Conservation (phyloP, 2,329 filamentous ascomycete species). For the Aspergillus ibericus region DNA sequence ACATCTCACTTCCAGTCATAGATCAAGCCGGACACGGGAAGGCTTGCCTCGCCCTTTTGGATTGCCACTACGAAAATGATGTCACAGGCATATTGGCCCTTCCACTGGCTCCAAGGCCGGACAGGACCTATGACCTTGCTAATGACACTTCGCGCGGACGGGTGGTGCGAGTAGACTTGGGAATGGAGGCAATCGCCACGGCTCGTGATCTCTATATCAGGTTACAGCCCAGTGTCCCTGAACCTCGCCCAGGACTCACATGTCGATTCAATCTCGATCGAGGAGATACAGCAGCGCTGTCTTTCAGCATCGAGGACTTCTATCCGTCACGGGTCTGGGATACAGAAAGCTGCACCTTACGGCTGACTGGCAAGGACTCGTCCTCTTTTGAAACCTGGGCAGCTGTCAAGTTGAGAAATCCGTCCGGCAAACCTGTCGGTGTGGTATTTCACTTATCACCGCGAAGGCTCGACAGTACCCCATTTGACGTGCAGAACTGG, state of each 20-base stretch:
- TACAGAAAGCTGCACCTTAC: neutral
- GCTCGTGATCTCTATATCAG: neutral
- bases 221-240: neutral
- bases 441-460: neutral
- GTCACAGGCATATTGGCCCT: neutral
- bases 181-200: neutral
- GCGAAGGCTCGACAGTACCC: neutral
- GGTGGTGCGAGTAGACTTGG: neutral
- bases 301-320: neutral
- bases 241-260: neutral
- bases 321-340: neutral
- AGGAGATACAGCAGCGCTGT: neutral
- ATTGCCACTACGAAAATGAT: neutral
- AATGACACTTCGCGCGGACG: neutral
- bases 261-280: neutral
- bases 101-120: neutral
- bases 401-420: neutral
- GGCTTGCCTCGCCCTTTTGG: neutral
- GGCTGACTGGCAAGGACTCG: neutral
- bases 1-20: neutral
- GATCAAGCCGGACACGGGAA: neutral
- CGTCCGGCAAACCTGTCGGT: neutral
- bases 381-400: neutral
- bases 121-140: neutral
- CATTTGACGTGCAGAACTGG: neutral